Conservation (phyloP, 495 filamentous ascomycete species). For the Penicillium coprophilum region DNA sequence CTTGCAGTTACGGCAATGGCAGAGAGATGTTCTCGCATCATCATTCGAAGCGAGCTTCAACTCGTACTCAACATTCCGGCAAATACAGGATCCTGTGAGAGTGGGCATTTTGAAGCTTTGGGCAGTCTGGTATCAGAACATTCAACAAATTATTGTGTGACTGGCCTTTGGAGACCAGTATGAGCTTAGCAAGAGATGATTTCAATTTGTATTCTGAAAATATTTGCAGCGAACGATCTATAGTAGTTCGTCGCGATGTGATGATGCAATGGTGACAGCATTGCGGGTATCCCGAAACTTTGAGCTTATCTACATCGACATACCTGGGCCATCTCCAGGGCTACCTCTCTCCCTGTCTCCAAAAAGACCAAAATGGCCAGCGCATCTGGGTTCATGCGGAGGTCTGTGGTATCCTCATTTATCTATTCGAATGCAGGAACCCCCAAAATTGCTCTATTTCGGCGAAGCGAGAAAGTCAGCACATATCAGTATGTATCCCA, state of each 20-base stretch:
- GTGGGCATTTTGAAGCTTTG: slow-evolving; percentile 24
- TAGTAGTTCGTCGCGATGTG: background rate
- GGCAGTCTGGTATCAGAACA: background rate
- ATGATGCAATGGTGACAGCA: background rate
- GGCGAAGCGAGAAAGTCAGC: slow-evolving; percentile 54
- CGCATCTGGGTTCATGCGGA: slow-evolving; percentile 27
- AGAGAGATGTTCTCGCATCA: slow-evolving; percentile 63
- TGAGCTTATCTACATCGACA: background rate
- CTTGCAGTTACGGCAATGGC: slow-evolving; percentile 65
- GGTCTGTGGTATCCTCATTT: slow-evolving; percentile 56
- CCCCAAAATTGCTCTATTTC: slow-evolving; percentile 56
- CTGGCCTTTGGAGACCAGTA: background rate
- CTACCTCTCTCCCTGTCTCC: background rate
- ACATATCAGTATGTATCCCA: slow-evolving; percentile 49
- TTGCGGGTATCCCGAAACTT: background rate
- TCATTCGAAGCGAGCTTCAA: slow-evolving; percentile 46
- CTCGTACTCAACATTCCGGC: slow-evolving; percentile 47
- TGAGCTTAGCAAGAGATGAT: background rate
- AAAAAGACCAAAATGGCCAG: background rate
- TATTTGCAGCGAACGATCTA: background rate
- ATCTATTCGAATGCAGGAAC: slow-evolving; percentile 45
- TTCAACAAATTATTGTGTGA: background rate
- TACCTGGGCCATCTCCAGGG: too few relatives aligned
- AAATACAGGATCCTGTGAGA: slow-evolving; percentile 51
- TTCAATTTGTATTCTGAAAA: background rate